Conservation (phyloP, 2,329 filamentous ascomycete genomes). For the Phyllosticta paracitricarpa region DNA sequence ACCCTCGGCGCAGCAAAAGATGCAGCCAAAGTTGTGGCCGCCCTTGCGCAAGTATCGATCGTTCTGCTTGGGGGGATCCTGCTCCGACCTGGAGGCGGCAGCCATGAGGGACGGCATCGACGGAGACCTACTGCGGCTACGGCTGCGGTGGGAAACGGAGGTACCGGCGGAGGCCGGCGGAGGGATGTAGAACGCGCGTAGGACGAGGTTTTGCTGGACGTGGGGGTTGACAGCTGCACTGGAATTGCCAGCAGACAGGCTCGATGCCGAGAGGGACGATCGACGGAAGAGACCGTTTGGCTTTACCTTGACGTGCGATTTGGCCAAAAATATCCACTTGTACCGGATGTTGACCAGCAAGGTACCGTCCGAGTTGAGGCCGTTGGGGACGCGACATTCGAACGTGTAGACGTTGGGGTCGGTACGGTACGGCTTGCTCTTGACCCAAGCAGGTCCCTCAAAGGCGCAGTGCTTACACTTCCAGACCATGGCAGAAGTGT, state of each 20-base stretch:
- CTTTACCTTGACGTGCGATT: constrained; percentile 23
- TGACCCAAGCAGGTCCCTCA: constrained; percentile 19
- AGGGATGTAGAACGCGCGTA: constrained; percentile 9
- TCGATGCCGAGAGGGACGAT: background rate
- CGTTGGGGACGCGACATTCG: background rate
- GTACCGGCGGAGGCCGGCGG: background rate
- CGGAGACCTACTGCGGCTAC: background rate
- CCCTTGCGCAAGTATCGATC: background rate
- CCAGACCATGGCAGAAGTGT: constrained; percentile 25
- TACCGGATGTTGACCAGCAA: constrained; percentile 16
- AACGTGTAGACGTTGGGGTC: constrained; percentile 21
- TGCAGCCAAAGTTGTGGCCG: constrained; percentile 22
- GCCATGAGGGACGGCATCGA: background rate
- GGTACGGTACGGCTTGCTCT: constrained; percentile 17
- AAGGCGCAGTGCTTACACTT: constrained; percentile 27
- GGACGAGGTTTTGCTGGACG: background rate
- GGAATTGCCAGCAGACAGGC: background rate
- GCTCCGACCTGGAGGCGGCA: background rate
- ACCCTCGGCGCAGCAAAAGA: constrained; percentile 25
- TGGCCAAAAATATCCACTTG: constrained; percentile 31
- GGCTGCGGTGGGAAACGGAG: background rate
- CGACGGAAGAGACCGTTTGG: constrained; percentile 1
- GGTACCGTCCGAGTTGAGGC: background rate
- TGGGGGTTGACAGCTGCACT: background rate
- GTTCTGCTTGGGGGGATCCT: background rate